These are phyloP conservation scores for Eleusine coracana DNA, from an alignment of 176 grass and related monocot genomes.

Conservation along the genomic window DNA sequence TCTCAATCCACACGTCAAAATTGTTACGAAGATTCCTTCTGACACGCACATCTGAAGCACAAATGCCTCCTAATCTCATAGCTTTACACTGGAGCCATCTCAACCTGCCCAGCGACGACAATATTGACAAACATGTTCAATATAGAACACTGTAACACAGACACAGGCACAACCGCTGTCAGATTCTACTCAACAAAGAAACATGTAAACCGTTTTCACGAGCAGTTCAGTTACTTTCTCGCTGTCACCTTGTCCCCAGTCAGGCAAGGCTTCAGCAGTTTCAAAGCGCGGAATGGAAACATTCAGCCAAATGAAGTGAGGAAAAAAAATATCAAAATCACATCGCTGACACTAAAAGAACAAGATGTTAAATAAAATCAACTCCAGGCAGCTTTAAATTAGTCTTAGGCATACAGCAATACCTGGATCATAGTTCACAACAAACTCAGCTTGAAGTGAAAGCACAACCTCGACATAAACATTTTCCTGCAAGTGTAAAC, in stretches of 20 bases:
- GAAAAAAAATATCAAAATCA: neutral
- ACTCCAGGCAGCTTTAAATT: neutral
- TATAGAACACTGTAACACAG: neutral
- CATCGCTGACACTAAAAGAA: neutral
- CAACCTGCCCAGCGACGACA: neutral
- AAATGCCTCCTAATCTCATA: neutral
- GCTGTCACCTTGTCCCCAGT: neutral
- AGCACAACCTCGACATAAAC: neutral
- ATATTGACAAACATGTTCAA: no score
- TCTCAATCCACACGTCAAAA: neutral
- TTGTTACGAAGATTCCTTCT: neutral
- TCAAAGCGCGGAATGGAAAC: neutral
- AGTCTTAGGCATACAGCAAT: constrained; percentile 1
- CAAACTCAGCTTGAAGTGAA: neutral
- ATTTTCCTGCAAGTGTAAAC: neutral
- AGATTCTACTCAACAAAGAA: neutral
- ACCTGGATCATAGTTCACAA: neutral
- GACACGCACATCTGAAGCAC: neutral
- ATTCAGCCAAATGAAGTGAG: neutral
- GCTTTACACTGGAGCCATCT: neutral
- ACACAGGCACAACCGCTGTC: neutral
- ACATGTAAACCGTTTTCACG: neutral
- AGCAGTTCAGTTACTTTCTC: neutral
- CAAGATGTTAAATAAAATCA: neutral
- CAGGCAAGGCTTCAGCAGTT: neutral